A percentile compares a stretch with the other conserved stretches of the same genome.
These are phyloP conservation scores for Penicillium sp. DNA, from an alignment of 2,329 filamentous ascomycete genomes.

Conservation along the genomic window DNA sequence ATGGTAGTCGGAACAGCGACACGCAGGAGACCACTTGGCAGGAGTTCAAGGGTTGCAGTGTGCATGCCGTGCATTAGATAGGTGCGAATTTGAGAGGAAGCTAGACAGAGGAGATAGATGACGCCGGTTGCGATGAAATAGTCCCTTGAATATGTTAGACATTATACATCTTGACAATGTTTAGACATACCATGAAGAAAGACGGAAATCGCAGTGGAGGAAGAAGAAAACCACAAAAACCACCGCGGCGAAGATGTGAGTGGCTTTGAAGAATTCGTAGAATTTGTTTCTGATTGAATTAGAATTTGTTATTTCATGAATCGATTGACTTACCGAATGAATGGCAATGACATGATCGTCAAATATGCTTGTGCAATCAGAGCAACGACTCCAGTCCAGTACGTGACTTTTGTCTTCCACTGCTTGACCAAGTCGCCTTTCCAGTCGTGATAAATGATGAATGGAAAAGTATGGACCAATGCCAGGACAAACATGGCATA, in stretches of 20 bases:
- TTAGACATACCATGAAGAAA: conserved; percentile 46
- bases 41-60: conserved; percentile 40
- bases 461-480: conserved; percentile 56
- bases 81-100: conserved; percentile 43
- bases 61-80: conserved; percentile 46
- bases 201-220: conserved; percentile 51
- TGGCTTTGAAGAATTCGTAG: conserved; percentile 57
- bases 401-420: conserved; percentile 45
- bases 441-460: conserved; percentile 49
- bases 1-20: conserved; percentile 42
- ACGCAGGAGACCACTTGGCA: conserved; percentile 39
- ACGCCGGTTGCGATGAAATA: conserved; percentile 54
- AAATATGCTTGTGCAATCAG: conserved; percentile 51
- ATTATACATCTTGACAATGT: too few species aligned
- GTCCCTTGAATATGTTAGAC: conserved; percentile 39
- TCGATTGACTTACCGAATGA: conserved; percentile 42
- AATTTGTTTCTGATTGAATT: conserved; percentile 40
- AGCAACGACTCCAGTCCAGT: conserved; percentile 53
- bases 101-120: conserved; percentile 45
- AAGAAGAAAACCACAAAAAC: conserved; percentile 55
- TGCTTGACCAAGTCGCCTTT: conserved; percentile 46
- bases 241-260: conserved; percentile 48
- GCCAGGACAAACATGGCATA: conserved; percentile 54
- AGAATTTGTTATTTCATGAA: background rate
- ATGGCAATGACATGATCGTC: conserved; percentile 50